Conservation (phyloP, 352 stramenopile species). For the Phytopythium boreale region DNA sequence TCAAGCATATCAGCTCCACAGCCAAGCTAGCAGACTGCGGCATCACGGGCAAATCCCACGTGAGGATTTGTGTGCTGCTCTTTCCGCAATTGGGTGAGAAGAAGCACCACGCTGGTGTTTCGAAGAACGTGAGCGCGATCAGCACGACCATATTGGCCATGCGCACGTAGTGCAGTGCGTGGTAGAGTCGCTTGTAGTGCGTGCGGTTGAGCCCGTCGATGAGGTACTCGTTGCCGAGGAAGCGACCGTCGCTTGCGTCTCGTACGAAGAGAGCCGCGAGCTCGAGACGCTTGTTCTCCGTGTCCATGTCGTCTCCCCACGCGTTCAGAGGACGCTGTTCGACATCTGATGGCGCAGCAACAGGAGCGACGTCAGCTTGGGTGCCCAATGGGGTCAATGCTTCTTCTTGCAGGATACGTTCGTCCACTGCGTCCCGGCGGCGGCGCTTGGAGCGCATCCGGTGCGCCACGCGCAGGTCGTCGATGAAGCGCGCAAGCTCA, state of each 20-base stretch:
- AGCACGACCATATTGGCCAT: conserved; percentile 45
- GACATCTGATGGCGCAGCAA: neutral
- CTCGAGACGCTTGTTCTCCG: conserved; percentile 22
- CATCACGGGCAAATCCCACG: conserved; percentile 34
- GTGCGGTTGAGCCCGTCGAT: conserved; percentile 41
- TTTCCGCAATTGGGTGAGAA: conserved; percentile 35
- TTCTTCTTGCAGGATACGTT: conserved; percentile 17
- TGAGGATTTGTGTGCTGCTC: conserved; percentile 16
- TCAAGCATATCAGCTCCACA: conserved; percentile 46
- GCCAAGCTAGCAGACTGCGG: conserved; percentile 21
- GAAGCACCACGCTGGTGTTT: conserved; percentile 58
- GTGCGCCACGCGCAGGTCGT: conserved; percentile 17
- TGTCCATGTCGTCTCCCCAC: neutral
- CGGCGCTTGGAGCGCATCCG: neutral
- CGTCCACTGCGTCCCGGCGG: conserved; percentile 11
- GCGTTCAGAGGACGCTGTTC: neutral
- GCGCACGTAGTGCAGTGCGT: conserved; percentile 38
- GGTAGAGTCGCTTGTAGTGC: conserved; percentile 49
- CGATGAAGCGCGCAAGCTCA: conserved; percentile 21
- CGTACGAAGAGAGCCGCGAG: conserved; percentile 46
- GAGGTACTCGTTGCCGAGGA: conserved; percentile 47
- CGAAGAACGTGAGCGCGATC: conserved; percentile 46
- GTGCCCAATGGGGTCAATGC: conserved; percentile 2
- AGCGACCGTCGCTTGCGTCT: conserved; percentile 41
- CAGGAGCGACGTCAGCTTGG: neutral